Evolutionary conservation across 306 rosid genomes (phyloP).

Genomic region (Trichosanthes cucumerina): DNA sequence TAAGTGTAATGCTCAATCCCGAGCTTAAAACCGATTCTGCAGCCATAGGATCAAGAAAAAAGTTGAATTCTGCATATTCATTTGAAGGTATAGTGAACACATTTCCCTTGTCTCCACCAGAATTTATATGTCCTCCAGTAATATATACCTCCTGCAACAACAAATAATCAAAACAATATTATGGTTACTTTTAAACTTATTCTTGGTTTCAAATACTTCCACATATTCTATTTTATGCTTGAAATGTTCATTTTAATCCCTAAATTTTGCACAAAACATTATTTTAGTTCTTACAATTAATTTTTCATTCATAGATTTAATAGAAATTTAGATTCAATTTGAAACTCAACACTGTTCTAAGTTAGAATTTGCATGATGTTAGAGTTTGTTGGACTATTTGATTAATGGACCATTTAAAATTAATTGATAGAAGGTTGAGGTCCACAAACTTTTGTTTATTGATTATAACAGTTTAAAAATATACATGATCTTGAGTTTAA

Average conservation of each 20-base stretch:
- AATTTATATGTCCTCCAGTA: constrained; percentile 64
- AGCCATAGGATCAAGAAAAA: constrained; percentile 80
- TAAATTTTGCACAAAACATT: not conserved
- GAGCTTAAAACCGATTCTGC: constrained; percentile 61
- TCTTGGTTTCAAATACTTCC: not conserved
- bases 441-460: not conserved
- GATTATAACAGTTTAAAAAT: not conserved
- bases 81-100: constrained; percentile 62
- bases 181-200: not conserved
- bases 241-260: not conserved
- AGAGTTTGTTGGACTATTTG: not conserved
- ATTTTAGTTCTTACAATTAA: too few species aligned
- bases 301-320: too few species aligned
- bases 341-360: not conserved
- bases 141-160: constrained; percentile 57
- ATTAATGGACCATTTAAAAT: not conserved
- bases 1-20: constrained; percentile 45
- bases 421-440: not conserved
- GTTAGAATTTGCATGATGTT: not conserved
- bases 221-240: not conserved
- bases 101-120: constrained; percentile 48
- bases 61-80: constrained; percentile 69
- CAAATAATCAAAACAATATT: not conserved
- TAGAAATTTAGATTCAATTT: too few species aligned
- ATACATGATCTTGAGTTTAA: not conserved